phyloP scores from a whole-genome alignment of 257 asterid species.

The Leptodermis oblonga region DNA sequence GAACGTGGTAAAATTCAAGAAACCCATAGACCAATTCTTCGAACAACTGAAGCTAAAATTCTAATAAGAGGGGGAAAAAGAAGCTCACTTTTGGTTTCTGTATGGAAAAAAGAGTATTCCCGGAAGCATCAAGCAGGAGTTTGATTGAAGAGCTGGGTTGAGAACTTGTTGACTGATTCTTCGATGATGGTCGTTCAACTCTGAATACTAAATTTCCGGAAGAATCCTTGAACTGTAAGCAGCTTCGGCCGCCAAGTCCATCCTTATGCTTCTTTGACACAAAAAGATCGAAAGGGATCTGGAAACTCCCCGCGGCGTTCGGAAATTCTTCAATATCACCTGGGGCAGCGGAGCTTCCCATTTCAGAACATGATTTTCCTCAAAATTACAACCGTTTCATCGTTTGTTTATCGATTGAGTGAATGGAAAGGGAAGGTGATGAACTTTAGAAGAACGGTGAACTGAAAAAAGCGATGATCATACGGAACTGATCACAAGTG shows the following conservation, averaged over 20 bases:
- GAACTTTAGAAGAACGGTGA: too few relatives aligned
- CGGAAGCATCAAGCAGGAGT: conserved; percentile 56
- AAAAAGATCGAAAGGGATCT: conserved; percentile 73
- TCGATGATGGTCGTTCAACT: conserved; percentile 35
- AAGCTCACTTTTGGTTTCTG: conserved; percentile 47
- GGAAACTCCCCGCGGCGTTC: conserved; percentile 19
- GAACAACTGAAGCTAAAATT: not conserved
- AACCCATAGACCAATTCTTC: not conserved
- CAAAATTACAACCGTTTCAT: not conserved
- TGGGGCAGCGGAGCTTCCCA: conserved; percentile 28
- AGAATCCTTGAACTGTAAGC: conserved; percentile 55
- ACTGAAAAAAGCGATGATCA: too few relatives aligned
- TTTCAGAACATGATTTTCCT: conserved; percentile 5
- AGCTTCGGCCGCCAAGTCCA: conserved; percentile 32
- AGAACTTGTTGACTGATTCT: conserved; percentile 11
- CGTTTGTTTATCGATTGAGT: not conserved
- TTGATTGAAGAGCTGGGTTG: conserved; percentile 19
- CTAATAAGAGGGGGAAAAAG: conserved; percentile 1
- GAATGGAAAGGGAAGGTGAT: not conserved
- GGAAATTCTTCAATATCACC: conserved; percentile 20
- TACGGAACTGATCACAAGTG: too few relatives aligned
- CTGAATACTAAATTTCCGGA: conserved; percentile 51
- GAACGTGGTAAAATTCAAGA: not conserved
- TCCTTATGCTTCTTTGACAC: conserved; percentile 52
- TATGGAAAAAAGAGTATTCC: conserved; percentile 45